Conservation (phyloP, 2,329 filamentous ascomycete species). For the Cladobotryum protrusum region DNA sequence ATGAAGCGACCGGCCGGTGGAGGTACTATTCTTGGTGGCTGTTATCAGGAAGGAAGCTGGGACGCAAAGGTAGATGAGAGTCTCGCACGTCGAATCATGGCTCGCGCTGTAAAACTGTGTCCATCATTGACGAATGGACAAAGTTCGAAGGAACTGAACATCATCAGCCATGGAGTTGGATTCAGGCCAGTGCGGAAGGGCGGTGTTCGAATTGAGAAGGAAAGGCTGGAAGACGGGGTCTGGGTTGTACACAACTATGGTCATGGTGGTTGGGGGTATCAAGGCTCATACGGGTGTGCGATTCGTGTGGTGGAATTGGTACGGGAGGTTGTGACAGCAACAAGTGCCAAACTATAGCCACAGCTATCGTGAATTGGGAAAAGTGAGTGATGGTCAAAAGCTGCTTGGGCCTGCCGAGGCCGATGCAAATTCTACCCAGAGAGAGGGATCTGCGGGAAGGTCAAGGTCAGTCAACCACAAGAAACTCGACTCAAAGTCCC, state of each 20-base stretch:
- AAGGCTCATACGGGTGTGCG: slow-evolving; percentile 30
- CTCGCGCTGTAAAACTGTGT: not conserved
- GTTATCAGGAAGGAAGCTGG: not conserved
- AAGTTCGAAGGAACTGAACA: not conserved
- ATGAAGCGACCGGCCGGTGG: not conserved
- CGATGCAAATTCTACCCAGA: too few species aligned
- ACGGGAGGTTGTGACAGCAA: too few species aligned
- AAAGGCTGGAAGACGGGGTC: slow-evolving; percentile 29
- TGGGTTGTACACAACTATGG: slow-evolving; percentile 65
- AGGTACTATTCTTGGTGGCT: not conserved
- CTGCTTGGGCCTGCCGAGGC: too few species aligned
- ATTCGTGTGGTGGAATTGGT: too few species aligned
- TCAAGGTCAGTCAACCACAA: too few species aligned
- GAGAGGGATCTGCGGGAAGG: too few species aligned
- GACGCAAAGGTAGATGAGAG: not conserved
- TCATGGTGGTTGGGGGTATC: slow-evolving; percentile 64
- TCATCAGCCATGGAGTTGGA: not conserved
- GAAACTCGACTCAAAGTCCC: too few species aligned
- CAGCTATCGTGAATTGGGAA: too few species aligned
- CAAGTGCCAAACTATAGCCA: too few species aligned
- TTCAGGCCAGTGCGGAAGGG: not conserved
- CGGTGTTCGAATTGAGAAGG: slow-evolving; percentile 35
- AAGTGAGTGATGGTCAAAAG: too few species aligned
- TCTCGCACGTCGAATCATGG: not conserved
- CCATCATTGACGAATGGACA: not conserved